Base-by-base conservation (phyloP, 306 rosid genomes). In the Trifolium dubium region DNA sequence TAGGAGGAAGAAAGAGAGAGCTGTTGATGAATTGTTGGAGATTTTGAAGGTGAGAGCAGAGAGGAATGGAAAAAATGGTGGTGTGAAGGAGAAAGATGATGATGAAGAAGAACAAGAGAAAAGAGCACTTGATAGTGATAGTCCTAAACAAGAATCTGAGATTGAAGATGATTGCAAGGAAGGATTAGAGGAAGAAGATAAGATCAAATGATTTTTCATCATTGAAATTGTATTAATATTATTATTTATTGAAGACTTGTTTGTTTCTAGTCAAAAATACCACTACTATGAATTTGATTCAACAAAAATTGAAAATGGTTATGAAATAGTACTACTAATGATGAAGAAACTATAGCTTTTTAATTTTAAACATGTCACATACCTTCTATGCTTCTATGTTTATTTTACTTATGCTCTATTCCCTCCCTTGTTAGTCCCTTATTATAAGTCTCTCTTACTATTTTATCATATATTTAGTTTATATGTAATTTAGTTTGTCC, bases 41-140 rank as follows among this genome's bases (percentile, higher is more conserved):
- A 74, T 65, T 0, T 40, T 94, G 84, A 92, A 88, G 85, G 19
- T 29, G 1, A 80, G 61, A 6, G 96, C 92, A 5, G 87, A 85
- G 75, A 82, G 73, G 81, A 86, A 80, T n/a, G 53, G 43, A n/a
- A 79, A 80, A 61, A 86, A 43, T 40, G 87, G 80, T 3, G 81
- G 37, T 14, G 23, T 49, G 39, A 64, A 83, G 43, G 74, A 29
- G 9, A 80, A 84, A 4, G 72, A 19, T 7, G 77, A 75, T 0
- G 88, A 86, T 17, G 97, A 82, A 2, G 83, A 80, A 1, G 98
- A 89, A 65, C 92, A 94, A 53, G 99, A 92, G 85, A 94, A 94
- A 66, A 90, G 99, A 69, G 91, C 99, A 28, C 51, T 94, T 88
- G 99, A 92, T 74, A 92, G 88, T 81, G 99, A 92, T 75, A 90